phyloP scores from a whole-genome alignment of 2,329 filamentous ascomycete species.

The Apiospora phragmitis region DNA sequence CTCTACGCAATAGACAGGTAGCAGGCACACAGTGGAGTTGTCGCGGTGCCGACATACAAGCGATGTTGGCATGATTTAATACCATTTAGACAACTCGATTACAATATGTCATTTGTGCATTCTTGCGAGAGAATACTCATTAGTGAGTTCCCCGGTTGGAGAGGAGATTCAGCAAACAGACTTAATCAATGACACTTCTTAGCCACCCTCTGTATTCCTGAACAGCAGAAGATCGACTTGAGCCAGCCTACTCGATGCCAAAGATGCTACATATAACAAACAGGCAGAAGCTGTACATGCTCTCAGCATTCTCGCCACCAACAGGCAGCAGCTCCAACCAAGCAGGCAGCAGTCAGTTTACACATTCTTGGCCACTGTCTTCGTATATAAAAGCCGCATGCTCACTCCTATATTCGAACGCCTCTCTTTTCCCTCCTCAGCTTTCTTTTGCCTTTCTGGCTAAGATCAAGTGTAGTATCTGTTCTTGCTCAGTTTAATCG shows the following conservation, averaged over 20 bases:
- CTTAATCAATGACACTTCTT: not conserved
- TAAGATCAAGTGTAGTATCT: slow-evolving; percentile 12
- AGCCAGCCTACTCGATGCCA: not conserved
- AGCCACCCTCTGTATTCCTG: not conserved
- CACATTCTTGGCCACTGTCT: not conserved
- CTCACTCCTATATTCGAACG: not conserved
- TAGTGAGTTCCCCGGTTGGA: not conserved
- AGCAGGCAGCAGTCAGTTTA: not conserved
- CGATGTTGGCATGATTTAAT: not conserved
- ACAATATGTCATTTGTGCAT: not conserved
- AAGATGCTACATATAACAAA: not conserved
- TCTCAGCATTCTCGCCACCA: not conserved
- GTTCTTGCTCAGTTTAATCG: slow-evolving; percentile 9
- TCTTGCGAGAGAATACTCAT: not conserved
- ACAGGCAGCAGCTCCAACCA: not conserved
- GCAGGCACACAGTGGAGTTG: not conserved
- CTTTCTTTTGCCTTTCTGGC: slow-evolving; percentile 8
- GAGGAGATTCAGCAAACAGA: not conserved
- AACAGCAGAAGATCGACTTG: not conserved
- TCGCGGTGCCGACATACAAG: not conserved
- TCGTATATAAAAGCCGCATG: not conserved
- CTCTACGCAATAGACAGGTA: not conserved
- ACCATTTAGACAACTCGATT: not conserved
- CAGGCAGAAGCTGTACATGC: not conserved
- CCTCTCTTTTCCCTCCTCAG: not conserved